phyloP scores from a whole-genome alignment of 805 yeast genomes.

The Monosporozyma yasuniensis region DNA sequence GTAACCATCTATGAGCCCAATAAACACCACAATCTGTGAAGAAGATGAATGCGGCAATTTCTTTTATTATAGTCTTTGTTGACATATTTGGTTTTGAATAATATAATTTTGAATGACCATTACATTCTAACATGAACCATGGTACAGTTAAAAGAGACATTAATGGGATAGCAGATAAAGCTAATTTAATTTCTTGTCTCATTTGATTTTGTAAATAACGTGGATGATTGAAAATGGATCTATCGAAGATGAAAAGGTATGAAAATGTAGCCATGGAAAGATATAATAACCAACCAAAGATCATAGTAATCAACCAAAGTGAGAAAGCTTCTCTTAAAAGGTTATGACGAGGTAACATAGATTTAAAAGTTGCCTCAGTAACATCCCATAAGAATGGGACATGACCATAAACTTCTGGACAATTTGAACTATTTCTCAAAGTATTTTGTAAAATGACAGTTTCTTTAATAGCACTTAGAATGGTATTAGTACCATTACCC shows the following conservation, averaged over 20 bases:
- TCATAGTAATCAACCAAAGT: conserved; percentile 55
- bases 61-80: conserved; percentile 52
- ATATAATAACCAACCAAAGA: conserved; percentile 85
- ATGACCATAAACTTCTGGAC: conserved; percentile 47
- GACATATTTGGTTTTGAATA: conserved; percentile 55
- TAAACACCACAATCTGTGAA: conserved; percentile 94
- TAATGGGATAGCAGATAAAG: conserved; percentile 71
- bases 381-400: conserved; percentile 52
- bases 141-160: conserved; percentile 87
- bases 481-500: background rate
- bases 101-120: conserved; percentile 76
- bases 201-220: conserved; percentile 91
- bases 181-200: conserved; percentile 70
- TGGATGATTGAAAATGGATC: conserved; percentile 88
- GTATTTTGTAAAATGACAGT: conserved; percentile 15
- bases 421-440: conserved; percentile 3
- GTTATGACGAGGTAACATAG: conserved; percentile 65
- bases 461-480: background rate
- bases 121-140: conserved; percentile 77
- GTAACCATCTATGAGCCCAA: conserved; percentile 84
- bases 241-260: conserved; percentile 73
- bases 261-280: conserved; percentile 67
- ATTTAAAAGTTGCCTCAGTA: conserved; percentile 49
- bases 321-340: conserved; percentile 61
- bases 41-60: conserved; percentile 71